These are phyloP conservation scores for Stromatinia cepivora DNA, from an alignment of 2,329 filamentous ascomycete genomes.

Conservation along the genomic window DNA sequence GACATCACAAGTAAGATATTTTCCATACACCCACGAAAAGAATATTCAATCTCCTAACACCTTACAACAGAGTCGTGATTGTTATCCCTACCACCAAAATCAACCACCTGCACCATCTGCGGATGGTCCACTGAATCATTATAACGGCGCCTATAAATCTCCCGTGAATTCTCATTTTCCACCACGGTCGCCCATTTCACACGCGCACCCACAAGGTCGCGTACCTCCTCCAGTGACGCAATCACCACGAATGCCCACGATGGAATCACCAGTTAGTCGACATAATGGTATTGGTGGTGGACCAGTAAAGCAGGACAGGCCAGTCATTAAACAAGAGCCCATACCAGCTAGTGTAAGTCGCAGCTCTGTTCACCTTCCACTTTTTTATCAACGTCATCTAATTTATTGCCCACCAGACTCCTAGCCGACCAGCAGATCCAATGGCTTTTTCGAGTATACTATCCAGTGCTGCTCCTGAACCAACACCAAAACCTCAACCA, in stretches of 20 bases:
- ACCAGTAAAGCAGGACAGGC: constrained; percentile 35
- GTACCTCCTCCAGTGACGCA: constrained; percentile 34
- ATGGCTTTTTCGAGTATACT: constrained; percentile 98
- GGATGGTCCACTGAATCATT: constrained; percentile 50
- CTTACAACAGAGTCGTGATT: constrained; percentile 49
- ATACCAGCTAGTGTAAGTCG: constrained; percentile 34
- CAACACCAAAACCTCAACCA: constrained; percentile 45
- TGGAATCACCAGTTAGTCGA: constrained; percentile 52
- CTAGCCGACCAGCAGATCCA: constrained; percentile 74
- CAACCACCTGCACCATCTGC: constrained; percentile 31
- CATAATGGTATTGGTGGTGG: constrained; percentile 43
- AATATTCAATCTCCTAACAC: constrained; percentile 7
- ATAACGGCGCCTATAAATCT: constrained; percentile 52
- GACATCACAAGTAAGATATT: constrained; percentile 38
- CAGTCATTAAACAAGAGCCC: constrained; percentile 33
- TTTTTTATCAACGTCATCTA: constrained; percentile 11
- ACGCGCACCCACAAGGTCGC: constrained; percentile 45
- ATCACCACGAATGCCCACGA: constrained; percentile 40
- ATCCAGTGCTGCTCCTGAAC: constrained; percentile 71
- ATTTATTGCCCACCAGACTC: constrained; percentile 53
- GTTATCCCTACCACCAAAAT: constrained; percentile 49
- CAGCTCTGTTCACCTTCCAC: neutral
- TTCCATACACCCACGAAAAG: constrained; percentile 14
- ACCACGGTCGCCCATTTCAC: constrained; percentile 53
- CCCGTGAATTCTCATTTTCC: constrained; percentile 49